Base-by-base conservation (phyloP, 352 stramenopile genomes). In the Phytophthora megakarya region DNA sequence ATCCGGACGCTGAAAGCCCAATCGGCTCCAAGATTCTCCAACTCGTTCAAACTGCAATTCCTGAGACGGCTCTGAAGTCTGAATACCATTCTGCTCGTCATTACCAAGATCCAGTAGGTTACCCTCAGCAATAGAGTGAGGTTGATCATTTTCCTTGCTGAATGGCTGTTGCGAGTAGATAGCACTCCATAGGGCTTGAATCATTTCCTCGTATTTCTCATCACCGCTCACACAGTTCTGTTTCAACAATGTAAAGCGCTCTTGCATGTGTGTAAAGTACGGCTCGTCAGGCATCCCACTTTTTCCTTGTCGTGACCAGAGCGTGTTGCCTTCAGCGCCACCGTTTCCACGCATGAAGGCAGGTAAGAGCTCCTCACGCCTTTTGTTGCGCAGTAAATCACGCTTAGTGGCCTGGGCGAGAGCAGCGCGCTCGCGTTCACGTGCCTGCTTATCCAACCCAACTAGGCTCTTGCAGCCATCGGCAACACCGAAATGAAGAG, bases 1-100 rank as follows among this genome's bases (percentile, higher is more conserved):
- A 61, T 95, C 86, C 6, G 86, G 84, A 25, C 86, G 82, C 48
- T 95, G 86, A 50, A 95, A 95, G 6, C 86, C 86, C 43, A 95
- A 66, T 19, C 81, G 83, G 48, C 84, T 93, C 86, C 86, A 95
- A 0, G 83, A 79, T 48, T 90, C 77, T 25, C 86, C 86, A 28
- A 87, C 72, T 1, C 81, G 79, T 51, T 95, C 86, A 62, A 89
- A 95, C 47, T 77, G 61, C 32, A 76, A 40, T 4, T 70, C 69
- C 13, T 58, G 25, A 8, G 55, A 33, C 19, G 39, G 10, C 33
- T 75, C 40, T 33, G 61, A 10, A 33, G 35, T 35, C 1, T 2
- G 26, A 46, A 13, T 26, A 19, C 8, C 54, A 40, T 49, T 61
- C 19, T 75, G 42, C 15, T 47, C 50, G 10, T 53, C 37, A 26